Evolutionary conservation across 2,329 filamentous ascomycete species (phyloP).

Genomic region (Simplicillium aogashimaense): DNA sequence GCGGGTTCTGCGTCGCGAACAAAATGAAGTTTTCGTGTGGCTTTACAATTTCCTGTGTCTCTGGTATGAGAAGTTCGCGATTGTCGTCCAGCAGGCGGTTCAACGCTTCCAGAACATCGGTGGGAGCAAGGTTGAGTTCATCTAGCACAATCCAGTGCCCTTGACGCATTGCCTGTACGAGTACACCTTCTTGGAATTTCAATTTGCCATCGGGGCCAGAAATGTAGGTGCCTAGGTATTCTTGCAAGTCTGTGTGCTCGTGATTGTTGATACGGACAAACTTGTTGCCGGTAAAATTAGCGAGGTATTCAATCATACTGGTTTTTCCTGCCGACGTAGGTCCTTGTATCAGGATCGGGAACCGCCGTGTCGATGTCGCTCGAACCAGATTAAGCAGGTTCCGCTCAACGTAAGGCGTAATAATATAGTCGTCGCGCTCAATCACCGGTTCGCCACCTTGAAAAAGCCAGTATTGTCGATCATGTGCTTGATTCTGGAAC

Average conservation of each 20-base stretch:
- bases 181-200: conserved; percentile 82
- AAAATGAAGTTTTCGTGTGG: conserved; percentile 96
- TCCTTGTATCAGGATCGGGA: conserved; percentile 90
- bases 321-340: conserved; percentile 97
- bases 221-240: conserved; percentile 91
- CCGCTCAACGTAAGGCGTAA: conserved; percentile 87
- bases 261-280: conserved; percentile 99
- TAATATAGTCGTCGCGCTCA: conserved; percentile 83
- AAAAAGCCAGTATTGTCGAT: conserved; percentile 81
- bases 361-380: conserved; percentile 82
- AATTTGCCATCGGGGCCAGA: conserved; percentile 79
- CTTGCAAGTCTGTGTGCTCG: conserved; percentile 95
- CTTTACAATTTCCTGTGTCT: conserved; percentile 87
- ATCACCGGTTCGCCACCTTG: conserved; percentile 56
- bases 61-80: conserved; percentile 85
- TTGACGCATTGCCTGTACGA: conserved; percentile 85
- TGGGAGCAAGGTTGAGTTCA: conserved; percentile 92
- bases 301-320: conserved; percentile 97
- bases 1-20: conserved; percentile 95
- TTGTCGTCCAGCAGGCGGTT: conserved; percentile 96
- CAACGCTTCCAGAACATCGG: conserved; percentile 90
- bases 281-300: conserved; percentile 92
- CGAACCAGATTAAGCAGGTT: conserved; percentile 92
- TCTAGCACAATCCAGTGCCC: conserved; percentile 98
- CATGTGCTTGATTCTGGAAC: conserved; percentile 55